Base-by-base conservation (phyloP, 208 protist genomes). In the Trypanosomatidae sp. region DNA sequence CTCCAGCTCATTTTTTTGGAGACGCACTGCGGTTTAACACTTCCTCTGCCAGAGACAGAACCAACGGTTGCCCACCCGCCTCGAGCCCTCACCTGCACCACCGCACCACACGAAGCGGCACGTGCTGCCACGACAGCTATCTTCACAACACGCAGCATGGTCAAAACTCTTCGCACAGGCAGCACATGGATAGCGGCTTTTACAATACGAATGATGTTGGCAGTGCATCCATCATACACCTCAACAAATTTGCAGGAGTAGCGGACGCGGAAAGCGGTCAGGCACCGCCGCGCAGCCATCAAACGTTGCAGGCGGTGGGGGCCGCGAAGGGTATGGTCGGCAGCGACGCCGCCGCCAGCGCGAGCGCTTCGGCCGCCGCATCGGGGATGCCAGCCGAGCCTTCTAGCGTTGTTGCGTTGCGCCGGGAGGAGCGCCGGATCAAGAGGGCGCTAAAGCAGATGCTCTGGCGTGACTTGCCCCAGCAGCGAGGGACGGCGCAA, bases 371-470 rank as follows among this genome's bases (percentile, higher is more conserved):
- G 22, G 0, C 9, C 25, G 19, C n/a, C 36, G 43, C 44, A 41
- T 49, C 62, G 39, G 44, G 41, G 43, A 39, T 10, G 22, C 0
- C 25, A 0, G 43, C 46, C 2, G 65, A 44, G 13, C 30, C 65
- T 41, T 13, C 65, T 3, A 17, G 49, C 33, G 19, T 59, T 28
- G 15, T 28, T 1, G 69, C 66, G 44, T 77, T 83, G 44, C 69
- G 68, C 5, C 80, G 66, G 41, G 76, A 88, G 71, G 84, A 89
- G 82, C 80, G 82, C 0, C 75, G 69, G 19, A 70, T 94, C 46
- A 84, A 83, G 25, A 77, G 72, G 53, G 76, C 68, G 30, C 80
- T 94, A 72, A 88, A 91, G 79, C 71, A 76, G 73, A 77, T 94
- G 12, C 77, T 91, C 8, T 86, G 83, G 80, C 74, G 71, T 55